Evolutionary conservation across 345 rosid species (phyloP), one percentile per base, ranked within the genome.

Genomic region (Leavenworthia alabamica): DNA sequence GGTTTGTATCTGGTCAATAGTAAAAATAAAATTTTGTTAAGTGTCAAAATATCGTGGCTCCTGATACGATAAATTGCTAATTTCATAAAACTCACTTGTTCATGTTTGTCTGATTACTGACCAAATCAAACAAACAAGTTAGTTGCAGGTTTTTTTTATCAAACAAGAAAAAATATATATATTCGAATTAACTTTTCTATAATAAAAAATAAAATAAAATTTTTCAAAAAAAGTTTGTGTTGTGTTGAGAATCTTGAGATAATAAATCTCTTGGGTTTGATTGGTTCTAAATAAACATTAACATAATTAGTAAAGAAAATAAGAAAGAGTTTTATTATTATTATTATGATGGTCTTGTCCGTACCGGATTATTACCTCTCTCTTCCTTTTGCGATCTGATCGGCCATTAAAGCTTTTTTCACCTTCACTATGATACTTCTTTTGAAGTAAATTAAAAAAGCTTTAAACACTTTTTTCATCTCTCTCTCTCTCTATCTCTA

Each of bases 311-410:
- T 28, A 6, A 7, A 20, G 1, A 20, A 20, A 20, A 20, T 20
- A 1, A 2, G n/a, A n/a, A n/a, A n/a, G n/a, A n/a, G n/a, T n/a
- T 20, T 20, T 20, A 20, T 20, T 20, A 20, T 20, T 20, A 20
- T 45, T 36, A 35, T 60, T 42, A 55, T 7, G 10, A 56, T 74
- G 48, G 71, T 71, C 62, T 23, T 52, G 63, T 62, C 74, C 67
- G 68, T 70, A 66, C 76, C 62, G 62, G 73, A 73, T 66, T 43
- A 42, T 42, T 3, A 3, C 66, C 10, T 15, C 40, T 32, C n/a
- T 12, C 43, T 43, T 64, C 73, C 73, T 54, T 49, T 61, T 54
- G 15, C 45, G 62, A 44, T 65, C 73, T 77, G 60, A 73, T 61
- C 62, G 33, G 43, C 69, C 73, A 70, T 73, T 70, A 62, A 66